phyloP scores from a whole-genome alignment of 2,329 filamentous ascomycete species.

The Macrophomina tecta region DNA sequence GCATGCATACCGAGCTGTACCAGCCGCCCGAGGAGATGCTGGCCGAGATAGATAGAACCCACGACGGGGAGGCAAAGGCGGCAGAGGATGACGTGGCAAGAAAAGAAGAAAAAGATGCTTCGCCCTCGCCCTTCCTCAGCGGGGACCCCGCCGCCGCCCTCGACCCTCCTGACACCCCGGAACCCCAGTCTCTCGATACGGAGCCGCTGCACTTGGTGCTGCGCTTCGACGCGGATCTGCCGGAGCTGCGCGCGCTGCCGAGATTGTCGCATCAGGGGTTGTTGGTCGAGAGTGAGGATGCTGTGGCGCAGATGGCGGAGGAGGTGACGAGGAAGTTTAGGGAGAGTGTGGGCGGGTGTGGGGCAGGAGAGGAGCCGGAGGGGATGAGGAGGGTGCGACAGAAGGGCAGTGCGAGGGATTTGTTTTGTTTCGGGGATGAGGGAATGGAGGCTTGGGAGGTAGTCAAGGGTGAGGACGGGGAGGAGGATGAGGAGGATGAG shows the following conservation, averaged over 20 bases:
- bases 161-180: constrained; percentile 20
- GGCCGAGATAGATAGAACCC: constrained; percentile 9
- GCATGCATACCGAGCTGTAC: constrained; percentile 77
- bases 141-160: constrained; percentile 11
- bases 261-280: constrained; percentile 69
- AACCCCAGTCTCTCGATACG: constrained; percentile 36
- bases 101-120: constrained; percentile 18
- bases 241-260: constrained; percentile 57
- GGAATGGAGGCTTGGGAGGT: constrained; percentile 31
- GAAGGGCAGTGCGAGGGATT: constrained; percentile 58
- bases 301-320: constrained; percentile 61
- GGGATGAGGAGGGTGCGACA: constrained; percentile 41
- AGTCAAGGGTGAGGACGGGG: not conserved
- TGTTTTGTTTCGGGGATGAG: constrained; percentile 67
- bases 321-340: constrained; percentile 67
- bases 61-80: not conserved
- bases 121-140: constrained; percentile 29
- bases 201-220: constrained; percentile 19
- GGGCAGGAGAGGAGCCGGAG: constrained; percentile 38
- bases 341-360: constrained; percentile 70
- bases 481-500: not conserved
- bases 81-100: constrained; percentile 29
- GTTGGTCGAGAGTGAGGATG: constrained; percentile 48
- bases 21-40: constrained; percentile 71
- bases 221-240: constrained; percentile 47